Evolutionary conservation across 345 rosid genomes (phyloP).

Genomic region (Eucalyptus albens): DNA sequence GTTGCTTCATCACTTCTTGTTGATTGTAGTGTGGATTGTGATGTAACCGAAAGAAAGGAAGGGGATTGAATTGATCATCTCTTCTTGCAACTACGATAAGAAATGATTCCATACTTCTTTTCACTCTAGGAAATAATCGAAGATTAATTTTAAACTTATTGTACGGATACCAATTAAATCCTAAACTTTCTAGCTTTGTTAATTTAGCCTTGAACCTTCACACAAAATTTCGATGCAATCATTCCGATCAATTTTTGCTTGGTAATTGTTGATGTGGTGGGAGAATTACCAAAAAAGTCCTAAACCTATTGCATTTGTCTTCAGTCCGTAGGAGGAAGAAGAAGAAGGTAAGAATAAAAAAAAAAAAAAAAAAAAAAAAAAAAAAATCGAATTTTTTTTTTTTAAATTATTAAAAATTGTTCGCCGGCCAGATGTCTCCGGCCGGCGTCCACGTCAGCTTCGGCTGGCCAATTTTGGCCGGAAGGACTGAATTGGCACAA

Average conservation of each 20-base stretch:
- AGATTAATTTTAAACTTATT: not conserved
- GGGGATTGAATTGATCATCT: not conserved
- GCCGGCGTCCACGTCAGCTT: too few relatives aligned
- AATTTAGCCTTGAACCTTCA: not conserved
- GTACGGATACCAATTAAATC: accelerated
- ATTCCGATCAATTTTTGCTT: not conserved
- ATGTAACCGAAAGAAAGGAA: not conserved
- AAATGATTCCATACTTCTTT: not conserved
- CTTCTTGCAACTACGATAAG: not conserved
- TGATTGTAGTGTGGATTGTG: not conserved
- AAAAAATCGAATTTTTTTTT: too few relatives aligned
- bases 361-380: too few relatives aligned
- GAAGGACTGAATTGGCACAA: too few relatives aligned
- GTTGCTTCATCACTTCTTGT: not conserved
- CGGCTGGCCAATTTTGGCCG: too few relatives aligned
- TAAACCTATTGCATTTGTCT: too few relatives aligned
- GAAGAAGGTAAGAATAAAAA: too few relatives aligned
- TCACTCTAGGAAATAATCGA: accelerated
- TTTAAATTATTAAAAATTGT: too few relatives aligned
- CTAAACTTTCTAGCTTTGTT: not conserved
- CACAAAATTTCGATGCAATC: accelerated
- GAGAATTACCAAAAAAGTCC: too few relatives aligned
- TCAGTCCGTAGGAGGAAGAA: too few relatives aligned
- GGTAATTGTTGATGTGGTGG: not conserved
- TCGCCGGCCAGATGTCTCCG: too few relatives aligned